Base-by-base conservation (phyloP, 1,284 basidiomycete species). In the Ustilago bromivora region DNA sequence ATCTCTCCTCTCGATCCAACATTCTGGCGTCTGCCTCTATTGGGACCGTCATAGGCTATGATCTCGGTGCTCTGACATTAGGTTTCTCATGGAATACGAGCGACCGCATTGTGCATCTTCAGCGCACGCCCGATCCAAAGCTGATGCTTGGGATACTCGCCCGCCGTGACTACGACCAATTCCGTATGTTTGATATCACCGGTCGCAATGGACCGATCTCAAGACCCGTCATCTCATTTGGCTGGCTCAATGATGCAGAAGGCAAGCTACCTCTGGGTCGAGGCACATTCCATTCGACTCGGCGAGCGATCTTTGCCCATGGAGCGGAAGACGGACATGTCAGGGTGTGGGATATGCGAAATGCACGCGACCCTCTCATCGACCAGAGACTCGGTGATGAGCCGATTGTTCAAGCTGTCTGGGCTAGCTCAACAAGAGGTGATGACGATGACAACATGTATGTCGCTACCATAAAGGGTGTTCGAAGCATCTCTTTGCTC, bases 341-440 rank as follows among this genome's bases (percentile, higher is more conserved):
- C 15, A 58, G 76, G n/a, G 58, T 78, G 41, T 75, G 76, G 76
- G 71, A 75, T 43, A 66, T 75, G 56, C 49, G 76, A 3, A 74
- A 71, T 47, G 62, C 76, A 0, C 35, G 71, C 9, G 76, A 78
- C 17, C 60, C 71, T 35, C 31, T 78, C 6, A 38, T 75, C 28
- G 68, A 73, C 12, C 23, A 57, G 10, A 36, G 68, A 17, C 13
- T 75, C 6, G 68, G 59, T 3, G 76, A 78, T 47, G 71, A 74
- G 36, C 68, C 76, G 15, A 68, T 74, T 28, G 71, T 71, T 12
- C 58, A 78, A n/a, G 46, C 69, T 2, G 17, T 78, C 10, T 74
- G 76, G 76, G 63, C 68, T 2, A 69, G 62, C 32, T 49, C 36
- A 9, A 41, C 31, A 8, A 36, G 3, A 19, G 28, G 23, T 17